These are phyloP conservation scores for Fagopyrum tataricum DNA, from an alignment of 148 eudicot genomes.

Conservation along the genomic window DNA sequence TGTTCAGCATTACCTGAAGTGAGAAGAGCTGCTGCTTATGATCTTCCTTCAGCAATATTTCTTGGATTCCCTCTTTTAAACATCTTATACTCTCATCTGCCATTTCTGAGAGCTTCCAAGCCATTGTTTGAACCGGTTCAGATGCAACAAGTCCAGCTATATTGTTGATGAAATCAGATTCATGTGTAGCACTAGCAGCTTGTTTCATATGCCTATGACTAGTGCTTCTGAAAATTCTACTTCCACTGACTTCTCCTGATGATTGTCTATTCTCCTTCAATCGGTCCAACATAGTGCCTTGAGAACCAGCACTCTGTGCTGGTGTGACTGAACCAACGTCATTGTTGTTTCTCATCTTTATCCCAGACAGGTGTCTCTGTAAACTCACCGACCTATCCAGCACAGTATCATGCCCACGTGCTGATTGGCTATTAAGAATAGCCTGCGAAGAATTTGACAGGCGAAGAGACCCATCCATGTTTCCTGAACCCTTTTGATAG, in stretches of 20 bases:
- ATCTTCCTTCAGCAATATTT: slow-evolving; percentile 46
- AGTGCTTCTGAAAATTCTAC: slow-evolving; percentile 36
- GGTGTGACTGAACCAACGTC: slow-evolving; percentile 38
- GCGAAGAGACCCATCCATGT: slow-evolving; percentile 44
- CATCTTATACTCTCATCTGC: slow-evolving; percentile 36
- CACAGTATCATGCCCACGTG: slow-evolving; percentile 30
- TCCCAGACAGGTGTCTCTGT: slow-evolving; percentile 48
- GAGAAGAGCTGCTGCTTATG: slow-evolving; percentile 48
- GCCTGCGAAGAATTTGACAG: slow-evolving; percentile 44
- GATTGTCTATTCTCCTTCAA: slow-evolving; percentile 41
- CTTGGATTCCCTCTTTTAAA: slow-evolving; percentile 57
- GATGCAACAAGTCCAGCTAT: slow-evolving; percentile 61
- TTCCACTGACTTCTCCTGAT: slow-evolving; percentile 41
- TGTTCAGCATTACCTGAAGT: slow-evolving; percentile 57
- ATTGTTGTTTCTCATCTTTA: slow-evolving; percentile 31
- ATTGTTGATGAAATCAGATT: slow-evolving; percentile 58
- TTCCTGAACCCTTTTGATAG: slow-evolving; percentile 31
- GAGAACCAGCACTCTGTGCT: slow-evolving; percentile 58
- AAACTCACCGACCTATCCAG: slow-evolving; percentile 53
- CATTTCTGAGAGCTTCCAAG: slow-evolving; percentile 64
- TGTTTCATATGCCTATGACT: slow-evolving; percentile 42
- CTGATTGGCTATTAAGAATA: slow-evolving; percentile 38
- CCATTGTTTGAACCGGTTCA: slow-evolving; percentile 58
- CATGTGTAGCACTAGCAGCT: slow-evolving; percentile 22
- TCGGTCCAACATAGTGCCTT: slow-evolving; percentile 49